Evolutionary conservation across 768 basidiomycete genomes (phyloP), one percentile per base, ranked within the genome.

Genomic region (Mycena capillaripes): DNA sequence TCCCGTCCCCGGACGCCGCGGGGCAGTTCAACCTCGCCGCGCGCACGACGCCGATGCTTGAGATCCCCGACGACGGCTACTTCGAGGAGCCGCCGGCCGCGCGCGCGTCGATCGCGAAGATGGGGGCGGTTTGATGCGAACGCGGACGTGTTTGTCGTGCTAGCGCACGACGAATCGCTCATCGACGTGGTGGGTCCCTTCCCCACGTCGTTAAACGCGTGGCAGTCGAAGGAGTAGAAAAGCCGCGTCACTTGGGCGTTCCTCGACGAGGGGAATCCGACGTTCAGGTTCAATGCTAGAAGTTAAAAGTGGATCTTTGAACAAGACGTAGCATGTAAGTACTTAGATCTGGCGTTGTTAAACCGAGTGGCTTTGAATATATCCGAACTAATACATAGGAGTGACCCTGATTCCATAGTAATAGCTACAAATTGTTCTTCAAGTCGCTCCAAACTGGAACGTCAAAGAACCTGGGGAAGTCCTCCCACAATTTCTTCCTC

Each of bases 171-270:
- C 60, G 34, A 29, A 25, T 65, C 76, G 42, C 48, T 79, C 46
- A 38, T 59, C 17, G 56, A 50, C 12, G 57, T 72, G 8, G 48
- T 78, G 16, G 71, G 48, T 1, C 52, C 72, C 38, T 77, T 76
- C 53, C 73, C 76, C 1, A 40, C 56, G 32, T 48, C n/a, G 8
- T 21, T 77, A 9, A 55, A 76, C 55, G 44, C 30, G 14, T 78
- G 76, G 78, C 61, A 78, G 68, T 63, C 48, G 44, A 60, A 66
- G 50, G 76, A 75, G 7, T 76, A 71, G 75, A 78, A 78, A 65
- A 38, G 61, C 0, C 52, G 48, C 16, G 66, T 16, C 17, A 58
- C 44, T 58, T 67, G 56, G 56, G 55, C 58, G 21, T 61, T 59
- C 32, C 21, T 69, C 4, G 67, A 60, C 4, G 57, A 60, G 48